These are phyloP conservation scores for Kurtzmaniella natalensis DNA, from an alignment of 1,139 yeast genomes.

Conservation along the genomic window DNA sequence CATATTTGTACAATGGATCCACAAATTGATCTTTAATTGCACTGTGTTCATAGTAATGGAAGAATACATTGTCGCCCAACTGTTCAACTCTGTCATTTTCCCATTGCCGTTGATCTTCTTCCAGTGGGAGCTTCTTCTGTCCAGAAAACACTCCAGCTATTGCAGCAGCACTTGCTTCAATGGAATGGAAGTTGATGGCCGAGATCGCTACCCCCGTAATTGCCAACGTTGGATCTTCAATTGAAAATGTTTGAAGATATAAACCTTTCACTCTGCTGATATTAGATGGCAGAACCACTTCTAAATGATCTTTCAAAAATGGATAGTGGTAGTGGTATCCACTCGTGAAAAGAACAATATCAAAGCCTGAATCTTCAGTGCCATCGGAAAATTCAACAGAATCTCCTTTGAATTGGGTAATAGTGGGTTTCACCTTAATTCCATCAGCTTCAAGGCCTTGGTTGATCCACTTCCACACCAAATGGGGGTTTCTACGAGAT, in stretches of 20 bases:
- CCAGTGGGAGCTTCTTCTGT: constrained; percentile 21
- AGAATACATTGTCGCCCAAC: constrained; percentile 20
- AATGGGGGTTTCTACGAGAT: constrained; percentile 31
- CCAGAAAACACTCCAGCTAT: constrained; percentile 46
- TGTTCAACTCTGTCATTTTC: constrained; percentile 18
- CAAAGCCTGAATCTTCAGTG: constrained; percentile 18
- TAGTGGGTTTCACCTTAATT: constrained; percentile 25
- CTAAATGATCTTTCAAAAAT: constrained; percentile 19
- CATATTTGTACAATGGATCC: constrained; percentile 17
- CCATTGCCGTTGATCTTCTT: constrained; percentile 28
- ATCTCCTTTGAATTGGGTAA: constrained; percentile 18
- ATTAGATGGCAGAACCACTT: constrained; percentile 22
- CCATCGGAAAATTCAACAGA: constrained; percentile 29
- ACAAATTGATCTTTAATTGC: constrained; percentile 19
- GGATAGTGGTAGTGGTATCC: constrained; percentile 38
- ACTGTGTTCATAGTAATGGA: constrained; percentile 22
- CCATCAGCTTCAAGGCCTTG: constrained; percentile 36
- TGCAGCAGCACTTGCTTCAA: constrained; percentile 42
- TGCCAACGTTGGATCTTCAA: constrained; percentile 40
- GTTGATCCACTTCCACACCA: constrained; percentile 28
- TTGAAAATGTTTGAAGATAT: constrained; percentile 33
- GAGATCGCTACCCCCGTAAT: constrained; percentile 37
- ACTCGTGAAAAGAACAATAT: constrained; percentile 29
- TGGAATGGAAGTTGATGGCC: constrained; percentile 36
- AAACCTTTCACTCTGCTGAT: constrained; percentile 32